Percentiles rank a stretch among this genome's conserved stretches.
Conservation (phyloP, 345 rosid species). For the Aquilaria malaccensis region DNA sequence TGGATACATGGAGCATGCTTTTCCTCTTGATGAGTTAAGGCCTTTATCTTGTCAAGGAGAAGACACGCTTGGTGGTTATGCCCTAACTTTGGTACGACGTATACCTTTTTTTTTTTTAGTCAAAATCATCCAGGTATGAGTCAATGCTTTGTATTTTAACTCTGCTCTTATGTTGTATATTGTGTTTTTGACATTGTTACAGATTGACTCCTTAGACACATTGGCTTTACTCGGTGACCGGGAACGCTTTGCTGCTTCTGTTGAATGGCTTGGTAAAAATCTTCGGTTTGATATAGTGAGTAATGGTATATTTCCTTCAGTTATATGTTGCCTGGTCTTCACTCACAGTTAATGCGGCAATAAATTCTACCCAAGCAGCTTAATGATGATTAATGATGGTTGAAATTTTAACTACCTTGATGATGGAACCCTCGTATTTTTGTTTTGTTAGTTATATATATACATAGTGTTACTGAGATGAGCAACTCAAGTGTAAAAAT, state of each 20-base stretch:
- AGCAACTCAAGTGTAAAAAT: too few relatives aligned
- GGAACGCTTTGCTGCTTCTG: constrained; percentile 66
- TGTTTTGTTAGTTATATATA: too few relatives aligned
- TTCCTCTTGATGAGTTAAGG: constrained; percentile 86
- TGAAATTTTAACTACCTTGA: too few relatives aligned
- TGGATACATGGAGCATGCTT: constrained; percentile 96
- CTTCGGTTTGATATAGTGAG: constrained; percentile 99
- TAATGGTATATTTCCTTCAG: constrained; percentile 24
- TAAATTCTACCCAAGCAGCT: too few relatives aligned
- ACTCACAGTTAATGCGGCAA: too few relatives aligned
- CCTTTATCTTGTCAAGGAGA: constrained; percentile 91
- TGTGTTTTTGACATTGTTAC: constrained; percentile 11
- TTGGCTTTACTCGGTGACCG: constrained; percentile 85
- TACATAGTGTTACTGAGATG: too few relatives aligned
- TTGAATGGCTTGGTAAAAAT: constrained; percentile 96
- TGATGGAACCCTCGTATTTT: too few relatives aligned
- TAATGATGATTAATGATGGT: too few relatives aligned
- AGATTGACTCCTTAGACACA: constrained; percentile 94
- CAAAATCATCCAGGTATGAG: not conserved
- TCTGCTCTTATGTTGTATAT: constrained; percentile 7
- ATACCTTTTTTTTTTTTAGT: not conserved
- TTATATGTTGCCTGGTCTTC: not conserved
- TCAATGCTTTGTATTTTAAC: constrained; percentile 5
- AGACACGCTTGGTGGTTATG: constrained; percentile 94
- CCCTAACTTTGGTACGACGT: constrained; percentile 69